phyloP scores from a whole-genome alignment of 2,329 filamentous ascomycete genomes.

The Aspergillus udagawae region DNA sequence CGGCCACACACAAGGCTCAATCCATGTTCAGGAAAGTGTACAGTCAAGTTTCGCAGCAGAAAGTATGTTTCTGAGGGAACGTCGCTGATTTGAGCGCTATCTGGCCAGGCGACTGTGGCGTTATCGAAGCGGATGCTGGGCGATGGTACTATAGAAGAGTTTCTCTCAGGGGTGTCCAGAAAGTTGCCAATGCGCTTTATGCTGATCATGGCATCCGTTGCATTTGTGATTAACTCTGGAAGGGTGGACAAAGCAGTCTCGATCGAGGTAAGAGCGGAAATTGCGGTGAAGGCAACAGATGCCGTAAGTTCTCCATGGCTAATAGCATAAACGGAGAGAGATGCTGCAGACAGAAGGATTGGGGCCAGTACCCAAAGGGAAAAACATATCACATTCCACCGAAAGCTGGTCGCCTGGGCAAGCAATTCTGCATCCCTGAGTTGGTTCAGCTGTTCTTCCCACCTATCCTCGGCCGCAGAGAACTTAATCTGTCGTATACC shows the following conservation, averaged over 20 bases:
- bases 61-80: conserved; percentile 40
- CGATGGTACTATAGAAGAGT: conserved; percentile 50
- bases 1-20: conserved; percentile 71
- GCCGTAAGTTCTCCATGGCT: conserved; percentile 61
- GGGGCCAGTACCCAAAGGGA: conserved; percentile 69
- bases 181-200: conserved; percentile 68
- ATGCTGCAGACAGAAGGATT: conserved; percentile 67
- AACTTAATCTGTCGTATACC: conserved; percentile 83
- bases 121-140: conserved; percentile 61
- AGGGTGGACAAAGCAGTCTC: conserved; percentile 68
- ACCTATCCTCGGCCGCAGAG: conserved; percentile 68
- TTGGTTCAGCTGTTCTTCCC: conserved; percentile 64
- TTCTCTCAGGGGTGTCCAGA: conserved; percentile 62
- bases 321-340: conserved; percentile 64
- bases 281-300: conserved; percentile 74
- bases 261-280: conserved; percentile 67
- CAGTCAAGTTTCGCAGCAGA: conserved; percentile 58
- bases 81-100: conserved; percentile 34
- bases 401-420: not conserved
- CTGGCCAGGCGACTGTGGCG: conserved; percentile 69
- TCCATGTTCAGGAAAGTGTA: conserved; percentile 57
- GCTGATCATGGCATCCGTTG: conserved; percentile 70
- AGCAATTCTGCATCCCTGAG: conserved; percentile 45
- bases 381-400: conserved; percentile 59
- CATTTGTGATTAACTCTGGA: conserved; percentile 67